phyloP scores from a whole-genome alignment of 352 stramenopile species.

The Pythium aphanidermatum region DNA sequence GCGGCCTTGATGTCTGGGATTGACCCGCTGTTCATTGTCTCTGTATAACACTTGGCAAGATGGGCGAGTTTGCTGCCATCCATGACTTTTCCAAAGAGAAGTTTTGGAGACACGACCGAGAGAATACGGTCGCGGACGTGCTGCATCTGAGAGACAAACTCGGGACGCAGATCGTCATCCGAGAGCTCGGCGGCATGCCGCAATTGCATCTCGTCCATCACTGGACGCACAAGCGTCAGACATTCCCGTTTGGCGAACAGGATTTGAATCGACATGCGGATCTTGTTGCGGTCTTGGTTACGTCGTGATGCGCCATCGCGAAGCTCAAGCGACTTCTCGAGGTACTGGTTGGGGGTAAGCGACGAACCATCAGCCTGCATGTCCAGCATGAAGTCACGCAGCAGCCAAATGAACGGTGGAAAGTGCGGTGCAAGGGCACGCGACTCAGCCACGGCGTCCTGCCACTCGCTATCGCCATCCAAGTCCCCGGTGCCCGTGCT shows the following conservation, averaged over 20 bases:
- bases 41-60: constrained; percentile 59
- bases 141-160: constrained; percentile 73
- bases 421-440: constrained; percentile 66
- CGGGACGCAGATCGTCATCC: constrained; percentile 52
- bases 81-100: constrained; percentile 59
- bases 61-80: constrained; percentile 57
- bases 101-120: constrained; percentile 46
- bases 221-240: constrained; percentile 69
- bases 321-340: constrained; percentile 67
- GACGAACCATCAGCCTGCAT: constrained; percentile 56
- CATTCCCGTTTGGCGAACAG: constrained; percentile 73
- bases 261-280: constrained; percentile 51
- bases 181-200: constrained; percentile 46
- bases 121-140: constrained; percentile 43
- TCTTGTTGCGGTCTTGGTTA: constrained; percentile 68
- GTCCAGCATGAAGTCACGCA: constrained; percentile 80
- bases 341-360: constrained; percentile 65
- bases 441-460: constrained; percentile 39
- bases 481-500: too few relatives aligned
- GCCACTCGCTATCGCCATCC: constrained; percentile 15
- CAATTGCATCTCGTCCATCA: constrained; percentile 58
- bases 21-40: constrained; percentile 71
- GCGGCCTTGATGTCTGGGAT: constrained; percentile 80
- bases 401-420: constrained; percentile 75
- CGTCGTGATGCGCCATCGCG: constrained; percentile 34